Conservation (phyloP, 164 flowering plant genomes). For the Liriodendron chinense region DNA sequence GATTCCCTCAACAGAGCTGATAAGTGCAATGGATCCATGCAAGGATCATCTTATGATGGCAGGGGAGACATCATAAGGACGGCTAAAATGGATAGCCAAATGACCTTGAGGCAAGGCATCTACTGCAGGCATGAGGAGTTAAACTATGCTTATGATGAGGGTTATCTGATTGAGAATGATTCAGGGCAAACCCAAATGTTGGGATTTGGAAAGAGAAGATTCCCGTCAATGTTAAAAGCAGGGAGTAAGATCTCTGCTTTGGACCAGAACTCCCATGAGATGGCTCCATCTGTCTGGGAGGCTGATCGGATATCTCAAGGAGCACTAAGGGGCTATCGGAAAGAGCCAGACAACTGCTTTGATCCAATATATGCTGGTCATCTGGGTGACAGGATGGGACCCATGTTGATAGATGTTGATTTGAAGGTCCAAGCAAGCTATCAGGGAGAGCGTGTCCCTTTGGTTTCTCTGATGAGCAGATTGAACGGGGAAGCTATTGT, state of each 20-base stretch:
- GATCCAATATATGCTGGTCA: constrained; percentile 36
- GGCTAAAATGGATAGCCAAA: constrained; percentile 11
- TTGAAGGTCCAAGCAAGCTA: constrained; percentile 64
- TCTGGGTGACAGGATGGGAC: constrained; percentile 34
- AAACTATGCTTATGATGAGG: constrained; percentile 28
- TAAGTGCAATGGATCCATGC: constrained; percentile 20
- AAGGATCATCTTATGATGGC: constrained; percentile 28
- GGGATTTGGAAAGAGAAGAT: constrained; percentile 30
- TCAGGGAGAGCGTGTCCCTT: constrained; percentile 71
- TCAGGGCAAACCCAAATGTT: constrained; percentile 16
- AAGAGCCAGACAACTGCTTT: constrained; percentile 32
- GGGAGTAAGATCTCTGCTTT: constrained; percentile 31
- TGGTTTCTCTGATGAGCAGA: constrained; percentile 77
- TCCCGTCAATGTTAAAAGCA: constrained; percentile 25
- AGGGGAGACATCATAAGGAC: constrained; percentile 16
- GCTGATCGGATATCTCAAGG: constrained; percentile 29
- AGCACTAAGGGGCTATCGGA: constrained; percentile 45
- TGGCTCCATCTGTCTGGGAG: constrained; percentile 32
- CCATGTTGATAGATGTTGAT: constrained; percentile 69
- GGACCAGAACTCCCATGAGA: constrained; percentile 27
- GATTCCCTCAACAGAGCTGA: constrained; percentile 7
- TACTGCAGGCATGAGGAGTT: constrained; percentile 26
- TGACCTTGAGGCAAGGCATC: constrained; percentile 22
- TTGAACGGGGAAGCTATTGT: constrained; percentile 74
- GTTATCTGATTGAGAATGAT: constrained; percentile 27